Evolutionary conservation across 2,329 filamentous ascomycete genomes (phyloP).

Genomic region (Metarhizium sp.): DNA sequence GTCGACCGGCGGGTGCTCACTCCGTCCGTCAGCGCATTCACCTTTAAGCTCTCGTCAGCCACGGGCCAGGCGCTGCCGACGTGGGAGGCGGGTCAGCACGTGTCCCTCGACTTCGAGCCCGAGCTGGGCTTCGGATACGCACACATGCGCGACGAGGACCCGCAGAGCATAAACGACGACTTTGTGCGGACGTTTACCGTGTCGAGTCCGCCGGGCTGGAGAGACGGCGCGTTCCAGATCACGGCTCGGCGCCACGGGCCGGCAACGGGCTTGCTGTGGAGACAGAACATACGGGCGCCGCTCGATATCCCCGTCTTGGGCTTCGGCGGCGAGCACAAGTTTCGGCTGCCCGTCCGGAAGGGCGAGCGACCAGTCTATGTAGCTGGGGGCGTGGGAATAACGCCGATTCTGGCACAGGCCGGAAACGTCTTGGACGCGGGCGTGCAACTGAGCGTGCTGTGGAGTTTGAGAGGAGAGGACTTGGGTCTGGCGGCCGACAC

Average conservation of each 20-base stretch:
- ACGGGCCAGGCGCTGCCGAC: no score
- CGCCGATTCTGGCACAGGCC: slow-evolving; percentile 33
- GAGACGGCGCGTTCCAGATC: slow-evolving; percentile 47
- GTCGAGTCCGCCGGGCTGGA: slow-evolving; percentile 44
- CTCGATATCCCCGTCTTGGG: slow-evolving; percentile 61
- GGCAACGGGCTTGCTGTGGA: slow-evolving; percentile 42
- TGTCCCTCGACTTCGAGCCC: no score
- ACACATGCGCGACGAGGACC: slow-evolving; percentile 69
- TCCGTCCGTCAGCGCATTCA: no score
- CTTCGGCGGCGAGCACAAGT: slow-evolving; percentile 54
- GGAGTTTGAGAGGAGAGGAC: slow-evolving; percentile 57
- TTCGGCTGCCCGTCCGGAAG: slow-evolving; percentile 22
- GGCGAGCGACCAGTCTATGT: slow-evolving; percentile 20
- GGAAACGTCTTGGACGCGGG: slow-evolving; percentile 29
- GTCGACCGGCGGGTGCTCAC: no score
- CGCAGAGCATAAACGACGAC: slow-evolving; percentile 73
- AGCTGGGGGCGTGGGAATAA: no score
- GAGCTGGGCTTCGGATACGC: slow-evolving; percentile 65
- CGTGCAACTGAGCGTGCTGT: slow-evolving; percentile 48
- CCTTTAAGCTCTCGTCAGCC: no score
- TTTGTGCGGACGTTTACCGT: slow-evolving; percentile 78
- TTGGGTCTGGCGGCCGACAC: slow-evolving; percentile 40
- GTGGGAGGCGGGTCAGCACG: no score
- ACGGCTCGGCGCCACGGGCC: slow-evolving; percentile 51
- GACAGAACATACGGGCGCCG: slow-evolving; percentile 38